Percentiles rank a stretch among this genome's conserved stretches.
phyloP scores from a whole-genome alignment of 805 yeast species.

The Hanseniaspora pseudoguilliermondii region DNA sequence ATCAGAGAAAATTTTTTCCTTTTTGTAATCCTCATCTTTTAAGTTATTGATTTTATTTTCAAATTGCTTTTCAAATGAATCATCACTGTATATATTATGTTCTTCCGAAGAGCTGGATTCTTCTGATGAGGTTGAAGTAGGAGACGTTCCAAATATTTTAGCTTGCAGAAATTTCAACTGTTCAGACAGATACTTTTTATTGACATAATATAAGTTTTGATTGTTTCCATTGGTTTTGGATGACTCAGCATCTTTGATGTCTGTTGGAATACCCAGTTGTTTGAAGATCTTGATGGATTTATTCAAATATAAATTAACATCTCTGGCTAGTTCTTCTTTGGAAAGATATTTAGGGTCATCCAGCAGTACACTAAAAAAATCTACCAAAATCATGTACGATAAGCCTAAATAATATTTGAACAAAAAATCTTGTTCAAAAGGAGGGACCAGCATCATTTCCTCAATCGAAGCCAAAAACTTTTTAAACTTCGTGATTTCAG shows the following conservation, averaged over 20 bases:
- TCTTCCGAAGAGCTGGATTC: not conserved
- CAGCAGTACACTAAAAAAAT: constrained; percentile 1
- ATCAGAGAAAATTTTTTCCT: not conserved
- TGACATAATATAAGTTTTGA: not conserved
- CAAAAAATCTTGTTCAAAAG: constrained; percentile 7
- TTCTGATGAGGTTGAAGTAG: not conserved
- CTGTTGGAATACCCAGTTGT: not conserved
- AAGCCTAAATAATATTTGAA: constrained; percentile 6
- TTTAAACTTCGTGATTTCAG: not conserved
- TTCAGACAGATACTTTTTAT: not conserved
- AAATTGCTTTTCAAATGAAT: not conserved
- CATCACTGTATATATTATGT: not conserved
- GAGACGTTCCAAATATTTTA: not conserved
- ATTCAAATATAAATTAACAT: constrained; percentile 4
- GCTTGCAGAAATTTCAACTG: constrained; percentile 1
- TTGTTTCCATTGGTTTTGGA: not conserved
- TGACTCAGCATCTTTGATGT: not conserved
- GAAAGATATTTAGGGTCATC: not conserved
- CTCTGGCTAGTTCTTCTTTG: not conserved
- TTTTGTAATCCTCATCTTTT: not conserved
- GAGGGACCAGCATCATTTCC: constrained; percentile 11
- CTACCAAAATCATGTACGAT: constrained; percentile 6
- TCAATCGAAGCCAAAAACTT: constrained; percentile 4
- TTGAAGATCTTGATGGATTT: constrained; percentile 3
- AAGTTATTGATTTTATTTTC: not conserved